Conservation (phyloP, 2,329 filamentous ascomycete genomes). For the Pseudogymnoascus sp. region DNA sequence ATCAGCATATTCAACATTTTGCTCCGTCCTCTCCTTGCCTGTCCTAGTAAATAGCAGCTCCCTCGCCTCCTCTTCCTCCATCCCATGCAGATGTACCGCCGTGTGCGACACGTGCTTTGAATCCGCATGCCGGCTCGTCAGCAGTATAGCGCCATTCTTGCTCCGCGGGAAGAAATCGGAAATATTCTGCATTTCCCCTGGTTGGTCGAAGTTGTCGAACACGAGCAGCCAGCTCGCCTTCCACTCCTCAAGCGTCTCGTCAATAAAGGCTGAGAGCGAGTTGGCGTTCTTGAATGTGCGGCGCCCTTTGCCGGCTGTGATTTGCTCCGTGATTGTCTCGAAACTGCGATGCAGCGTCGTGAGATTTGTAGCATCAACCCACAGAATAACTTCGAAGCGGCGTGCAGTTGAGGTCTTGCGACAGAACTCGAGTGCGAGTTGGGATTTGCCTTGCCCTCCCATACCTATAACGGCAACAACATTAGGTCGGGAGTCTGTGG, state of each 20-base stretch:
- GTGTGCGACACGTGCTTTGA: slow-evolving; percentile 10
- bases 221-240: slow-evolving; percentile 11
- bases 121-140: slow-evolving; percentile 16
- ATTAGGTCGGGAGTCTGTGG: background rate
- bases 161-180: slow-evolving; percentile 7
- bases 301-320: slow-evolving; percentile 5
- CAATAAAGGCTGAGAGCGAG: background rate
- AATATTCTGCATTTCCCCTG: slow-evolving; percentile 4
- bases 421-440: slow-evolving; percentile 21
- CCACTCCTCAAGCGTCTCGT: background rate
- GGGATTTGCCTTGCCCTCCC: slow-evolving; percentile 23
- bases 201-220: slow-evolving; percentile 15
- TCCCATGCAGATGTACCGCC: background rate
- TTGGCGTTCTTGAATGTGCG: background rate
- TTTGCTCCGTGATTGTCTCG: slow-evolving; percentile 11
- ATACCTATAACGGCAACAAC: slow-evolving; percentile 18
- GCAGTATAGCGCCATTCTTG: slow-evolving; percentile 6
- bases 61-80: slow-evolving; percentile 13
- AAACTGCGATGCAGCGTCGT: slow-evolving; percentile 15
- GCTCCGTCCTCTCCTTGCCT: background rate
- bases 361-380: slow-evolving; percentile 19
- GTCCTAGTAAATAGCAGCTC: slow-evolving; percentile 9
- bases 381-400: slow-evolving; percentile 14
- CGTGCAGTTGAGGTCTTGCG: slow-evolving; percentile 9
- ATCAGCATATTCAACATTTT: slow-evolving; percentile 6